Evolutionary conservation across 331 rosid species (phyloP), one percentile per base, ranked within the genome.

Genomic region (Cydonia oblonga): DNA sequence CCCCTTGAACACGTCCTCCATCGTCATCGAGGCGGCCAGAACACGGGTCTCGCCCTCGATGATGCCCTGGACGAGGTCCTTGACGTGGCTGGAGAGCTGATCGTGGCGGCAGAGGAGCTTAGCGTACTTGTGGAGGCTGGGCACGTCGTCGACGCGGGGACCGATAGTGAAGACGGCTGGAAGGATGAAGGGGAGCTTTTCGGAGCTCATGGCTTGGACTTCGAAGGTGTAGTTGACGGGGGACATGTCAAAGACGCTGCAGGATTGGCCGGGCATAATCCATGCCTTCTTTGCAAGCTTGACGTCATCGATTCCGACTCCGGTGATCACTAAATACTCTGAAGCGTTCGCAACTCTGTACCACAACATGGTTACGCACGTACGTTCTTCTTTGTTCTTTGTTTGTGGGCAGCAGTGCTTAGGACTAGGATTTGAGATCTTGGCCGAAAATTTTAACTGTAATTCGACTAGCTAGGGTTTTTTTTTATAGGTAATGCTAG

Each of bases 1-100:
- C 24, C 90, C 92, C 22, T 0, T 76, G 77, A 90, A 90, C 2
- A 88, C 56, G 56, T 82, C 87, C 14, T 90, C 90, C 95, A 88
- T 88, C 4, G 92, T 86, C 92, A 90, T 83, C 9, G 87, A 86
- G 2, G 96, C 85, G 0, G 89, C 92, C 0, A 88, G 90, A 9
- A 88, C 96, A 26, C 87, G 92, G 0, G 90, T 88, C 80, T 88
- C 92, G 0, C 95, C 95, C 74, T 90, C 86, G 28, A 90, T 85
- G 53, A 90, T 56, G 0, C 95, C 90, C 49, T 88, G 84, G 5
- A 90, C 90, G 0, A 88, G 87, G 9, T 85, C 86, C 1, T 80
- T 79, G 22, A 88, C 87, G 1, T 86, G 93, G 75, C 49, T 33
- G 7, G 96, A 90, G 49, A 64, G 84, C 76, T 81, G 82, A 28